Evolutionary conservation across 2,329 filamentous ascomycete genomes (phyloP).

Genomic region (Zasmidium cellare): DNA sequence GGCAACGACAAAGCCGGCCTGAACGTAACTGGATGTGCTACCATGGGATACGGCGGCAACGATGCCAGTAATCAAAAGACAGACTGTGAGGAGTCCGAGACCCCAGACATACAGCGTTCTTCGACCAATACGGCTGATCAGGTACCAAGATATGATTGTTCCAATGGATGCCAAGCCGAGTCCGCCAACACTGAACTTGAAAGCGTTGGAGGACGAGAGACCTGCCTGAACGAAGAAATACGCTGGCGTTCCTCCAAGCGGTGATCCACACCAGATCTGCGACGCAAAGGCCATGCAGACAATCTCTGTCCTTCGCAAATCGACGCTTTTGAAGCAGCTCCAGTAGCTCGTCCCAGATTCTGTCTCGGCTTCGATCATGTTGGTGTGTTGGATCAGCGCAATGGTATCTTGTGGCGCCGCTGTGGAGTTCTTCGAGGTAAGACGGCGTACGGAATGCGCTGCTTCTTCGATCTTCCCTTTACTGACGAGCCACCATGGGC

Average conservation of each 20-base stretch:
- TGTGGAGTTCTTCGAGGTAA: background rate
- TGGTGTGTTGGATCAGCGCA: conserved; percentile 36
- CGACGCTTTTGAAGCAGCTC: conserved; percentile 41
- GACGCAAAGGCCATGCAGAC: conserved; percentile 40
- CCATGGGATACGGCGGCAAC: conserved; percentile 15
- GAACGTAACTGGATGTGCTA: conserved; percentile 30
- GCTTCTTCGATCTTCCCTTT: conserved; percentile 17
- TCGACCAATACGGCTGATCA: conserved; percentile 35
- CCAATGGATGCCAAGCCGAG: conserved; percentile 32
- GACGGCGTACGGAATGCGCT: background rate
- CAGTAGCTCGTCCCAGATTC: conserved; percentile 31
- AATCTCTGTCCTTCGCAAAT: conserved; percentile 40
- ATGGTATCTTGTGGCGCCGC: conserved; percentile 26
- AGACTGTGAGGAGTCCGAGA: conserved; percentile 24
- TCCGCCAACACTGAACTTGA: conserved; percentile 17
- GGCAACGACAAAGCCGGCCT: conserved; percentile 33
- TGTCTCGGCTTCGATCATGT: conserved; percentile 34
- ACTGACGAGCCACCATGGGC: conserved; percentile 35
- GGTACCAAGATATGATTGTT: conserved; percentile 32
- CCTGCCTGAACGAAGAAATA: conserved; percentile 40
- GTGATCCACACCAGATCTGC: conserved; percentile 36
- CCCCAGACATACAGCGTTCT: conserved; percentile 36
- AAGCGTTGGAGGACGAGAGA: conserved; percentile 28
- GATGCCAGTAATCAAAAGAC: conserved; percentile 29
- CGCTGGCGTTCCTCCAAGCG: conserved; percentile 3